A percentile compares a stretch with the other conserved stretches of the same genome.
Evolutionary conservation across 495 filamentous ascomycete species (phyloP).

Genomic region (Penicillium chermesinum): DNA sequence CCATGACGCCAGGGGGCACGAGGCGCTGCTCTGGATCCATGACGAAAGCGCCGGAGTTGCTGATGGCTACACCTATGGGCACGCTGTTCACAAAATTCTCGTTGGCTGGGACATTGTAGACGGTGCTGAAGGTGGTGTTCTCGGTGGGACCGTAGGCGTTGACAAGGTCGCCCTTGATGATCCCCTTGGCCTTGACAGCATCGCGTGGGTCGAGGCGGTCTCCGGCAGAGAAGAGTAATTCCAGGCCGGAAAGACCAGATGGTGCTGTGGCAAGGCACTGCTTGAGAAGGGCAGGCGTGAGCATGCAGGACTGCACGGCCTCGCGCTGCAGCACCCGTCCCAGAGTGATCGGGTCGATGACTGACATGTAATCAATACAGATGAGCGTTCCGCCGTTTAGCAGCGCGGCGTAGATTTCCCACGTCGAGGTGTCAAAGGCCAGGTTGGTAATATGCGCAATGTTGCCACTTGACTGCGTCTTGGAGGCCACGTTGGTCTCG

Average conservation of each 20-base stretch:
- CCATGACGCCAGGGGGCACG: not conserved
- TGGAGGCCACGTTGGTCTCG: not conserved
- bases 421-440: not conserved
- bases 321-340: not conserved
- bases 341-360: not conserved
- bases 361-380: not conserved
- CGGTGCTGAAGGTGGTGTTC: not conserved
- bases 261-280: not conserved
- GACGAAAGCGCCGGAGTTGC: not conserved
- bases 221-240: not conserved
- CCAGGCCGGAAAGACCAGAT: not conserved
- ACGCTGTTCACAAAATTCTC: not conserved
- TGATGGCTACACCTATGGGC: not conserved
- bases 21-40: not conserved
- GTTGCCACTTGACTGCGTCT: too few species aligned
- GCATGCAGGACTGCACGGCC: not conserved
- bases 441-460: not conserved
- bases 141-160: not conserved
- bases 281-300: not conserved
- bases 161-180: not conserved
- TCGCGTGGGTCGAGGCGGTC: not conserved
- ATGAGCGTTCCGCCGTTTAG: not conserved
- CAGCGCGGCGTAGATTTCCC: not conserved
- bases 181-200: not conserved
- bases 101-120: not conserved